These are phyloP conservation scores for Kalmusia sp. DNA, from an alignment of 2,329 filamentous ascomycete genomes.

Conservation along the genomic window DNA sequence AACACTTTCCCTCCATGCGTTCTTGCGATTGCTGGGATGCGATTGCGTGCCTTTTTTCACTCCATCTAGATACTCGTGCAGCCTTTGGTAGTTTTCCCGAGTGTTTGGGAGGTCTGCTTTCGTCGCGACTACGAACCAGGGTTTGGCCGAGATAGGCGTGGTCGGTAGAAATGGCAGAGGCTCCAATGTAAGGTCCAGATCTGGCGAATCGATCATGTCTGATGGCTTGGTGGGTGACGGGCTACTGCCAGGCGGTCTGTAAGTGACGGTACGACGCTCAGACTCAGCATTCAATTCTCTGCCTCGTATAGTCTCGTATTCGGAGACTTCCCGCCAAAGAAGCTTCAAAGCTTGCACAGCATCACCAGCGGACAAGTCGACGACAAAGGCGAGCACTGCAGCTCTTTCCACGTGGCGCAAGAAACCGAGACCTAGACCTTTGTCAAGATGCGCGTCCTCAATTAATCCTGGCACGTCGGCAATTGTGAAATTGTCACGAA, in stretches of 20 bases:
- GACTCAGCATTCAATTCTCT: constrained; percentile 71
- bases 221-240: constrained; percentile 19
- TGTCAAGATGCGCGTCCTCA: constrained; percentile 89
- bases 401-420: constrained; percentile 94
- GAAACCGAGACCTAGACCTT: constrained; percentile 89
- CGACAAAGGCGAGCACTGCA: constrained; percentile 88
- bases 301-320: constrained; percentile 84
- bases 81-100: constrained; percentile 73
- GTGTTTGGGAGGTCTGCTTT: constrained; percentile 87
- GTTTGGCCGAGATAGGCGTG: constrained; percentile 87
- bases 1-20: constrained; percentile 65
- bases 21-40: constrained; percentile 76
- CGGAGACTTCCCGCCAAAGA: constrained; percentile 88
- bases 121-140: constrained; percentile 95
- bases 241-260: constrained; percentile 41
- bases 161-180: constrained; percentile 57
- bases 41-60: constrained; percentile 67
- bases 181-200: constrained; percentile 31
- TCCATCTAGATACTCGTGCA: constrained; percentile 74
- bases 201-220: constrained; percentile 29
- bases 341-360: constrained; percentile 79
- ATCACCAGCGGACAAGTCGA: constrained; percentile 83
- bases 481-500: constrained; percentile 84
- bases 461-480: constrained; percentile 96
- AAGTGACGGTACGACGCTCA: constrained; percentile 67